phyloP scores from a whole-genome alignment of 2,329 filamentous ascomycete species.

The Fusarium guadeloupense region DNA sequence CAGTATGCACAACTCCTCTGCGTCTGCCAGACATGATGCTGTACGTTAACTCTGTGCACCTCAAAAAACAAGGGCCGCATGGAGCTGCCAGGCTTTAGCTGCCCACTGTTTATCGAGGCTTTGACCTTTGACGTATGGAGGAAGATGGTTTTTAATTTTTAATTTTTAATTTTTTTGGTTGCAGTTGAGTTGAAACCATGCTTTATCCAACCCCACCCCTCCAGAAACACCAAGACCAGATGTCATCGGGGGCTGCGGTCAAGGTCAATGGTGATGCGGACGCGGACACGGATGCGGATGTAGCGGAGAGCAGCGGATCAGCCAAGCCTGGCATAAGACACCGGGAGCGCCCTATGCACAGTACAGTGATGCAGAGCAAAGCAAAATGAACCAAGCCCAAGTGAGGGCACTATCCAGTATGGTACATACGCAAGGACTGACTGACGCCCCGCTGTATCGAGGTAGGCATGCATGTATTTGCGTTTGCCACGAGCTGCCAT shows the following conservation, averaged over 20 bases:
- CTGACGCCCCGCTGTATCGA: conserved; percentile 18
- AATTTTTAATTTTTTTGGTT: background rate
- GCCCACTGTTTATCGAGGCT: conserved; percentile 20
- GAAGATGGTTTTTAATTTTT: conserved; percentile 13
- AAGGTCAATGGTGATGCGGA: conserved; percentile 11
- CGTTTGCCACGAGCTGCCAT: conserved; percentile 29
- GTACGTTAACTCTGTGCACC: conserved; percentile 32
- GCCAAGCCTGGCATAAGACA: conserved; percentile 25
- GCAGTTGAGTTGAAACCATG: conserved; percentile 12
- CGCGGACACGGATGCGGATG: no score
- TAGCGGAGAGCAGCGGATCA: conserved; percentile 22
- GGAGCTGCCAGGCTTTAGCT: conserved; percentile 7
- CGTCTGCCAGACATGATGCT: conserved; percentile 16
- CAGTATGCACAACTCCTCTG: conserved; percentile 28
- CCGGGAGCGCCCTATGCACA: conserved; percentile 6
- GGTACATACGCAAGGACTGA: no score
- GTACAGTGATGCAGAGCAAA: conserved; percentile 24
- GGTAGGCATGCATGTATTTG: conserved; percentile 11
- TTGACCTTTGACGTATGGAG: conserved; percentile 30
- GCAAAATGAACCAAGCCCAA: conserved; percentile 17
- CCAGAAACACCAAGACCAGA: conserved; percentile 23
- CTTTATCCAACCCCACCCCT: conserved; percentile 32
- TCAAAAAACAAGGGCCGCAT: conserved; percentile 18
- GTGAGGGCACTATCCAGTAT: conserved; percentile 2
- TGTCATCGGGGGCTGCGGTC: conserved; percentile 25